phyloP scores from a whole-genome alignment of 2,329 filamentous ascomycete species.

The Chalara sp. region DNA sequence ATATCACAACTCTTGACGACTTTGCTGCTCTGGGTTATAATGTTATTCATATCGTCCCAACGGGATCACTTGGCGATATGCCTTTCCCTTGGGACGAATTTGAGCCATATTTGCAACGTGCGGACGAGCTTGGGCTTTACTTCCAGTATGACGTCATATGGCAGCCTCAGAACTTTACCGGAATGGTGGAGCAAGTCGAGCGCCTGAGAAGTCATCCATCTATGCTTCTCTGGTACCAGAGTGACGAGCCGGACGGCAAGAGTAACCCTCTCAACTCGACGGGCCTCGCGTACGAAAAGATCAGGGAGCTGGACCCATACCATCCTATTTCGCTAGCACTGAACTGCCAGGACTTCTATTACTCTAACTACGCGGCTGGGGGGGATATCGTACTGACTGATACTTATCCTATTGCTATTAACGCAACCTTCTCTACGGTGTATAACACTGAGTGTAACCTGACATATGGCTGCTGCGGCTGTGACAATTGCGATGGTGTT shows the following conservation, averaged over 20 bases:
- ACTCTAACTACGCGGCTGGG: slow-evolving; percentile 37
- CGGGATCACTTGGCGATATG: slow-evolving; percentile 25
- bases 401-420: slow-evolving; percentile 40
- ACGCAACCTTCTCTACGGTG: slow-evolving; percentile 34
- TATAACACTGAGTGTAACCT: slow-evolving; percentile 41
- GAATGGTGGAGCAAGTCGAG: slow-evolving; percentile 29
- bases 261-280: slow-evolving; percentile 35
- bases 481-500: slow-evolving; percentile 36
- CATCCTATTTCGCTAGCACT: slow-evolving; percentile 42
- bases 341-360: slow-evolving; percentile 45
- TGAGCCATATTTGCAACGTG: slow-evolving; percentile 30
- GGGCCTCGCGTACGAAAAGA: slow-evolving; percentile 31
- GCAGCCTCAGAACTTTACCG: slow-evolving; percentile 5
- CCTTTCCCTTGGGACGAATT: slow-evolving; percentile 29
- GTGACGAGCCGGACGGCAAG: slow-evolving; percentile 39
- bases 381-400: slow-evolving; percentile 43
- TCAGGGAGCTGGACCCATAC: slow-evolving; percentile 40
- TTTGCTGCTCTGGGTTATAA: slow-evolving; percentile 4
- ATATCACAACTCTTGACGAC: no score
- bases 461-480: slow-evolving; percentile 43
- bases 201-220: slow-evolving; percentile 20
- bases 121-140: slow-evolving; percentile 35
- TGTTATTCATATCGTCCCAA: slow-evolving; percentile 25
- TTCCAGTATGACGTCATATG: slow-evolving; percentile 30
- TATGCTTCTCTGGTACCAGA: slow-evolving; percentile 46